These are phyloP conservation scores for Ramularia collo-cygni DNA, from an alignment of 2,329 filamentous ascomycete genomes.

Conservation along the genomic window DNA sequence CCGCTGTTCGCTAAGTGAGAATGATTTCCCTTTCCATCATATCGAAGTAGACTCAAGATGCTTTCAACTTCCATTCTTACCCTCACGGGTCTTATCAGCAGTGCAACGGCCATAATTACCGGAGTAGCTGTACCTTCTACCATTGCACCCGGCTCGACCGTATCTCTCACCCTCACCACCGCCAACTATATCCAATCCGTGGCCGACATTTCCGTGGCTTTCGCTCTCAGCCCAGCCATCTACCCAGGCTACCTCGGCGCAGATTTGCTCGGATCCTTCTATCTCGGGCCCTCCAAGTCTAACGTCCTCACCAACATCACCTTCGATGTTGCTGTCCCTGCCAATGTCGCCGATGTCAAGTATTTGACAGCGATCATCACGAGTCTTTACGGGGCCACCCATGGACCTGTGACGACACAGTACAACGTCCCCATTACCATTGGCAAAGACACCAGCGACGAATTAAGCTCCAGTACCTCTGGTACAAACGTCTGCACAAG, in stretches of 20 bases:
- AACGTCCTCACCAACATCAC: constrained; percentile 13
- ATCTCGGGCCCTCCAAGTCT: constrained; percentile 12
- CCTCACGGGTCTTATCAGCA: constrained; percentile 2
- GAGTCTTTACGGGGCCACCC: constrained; percentile 12
- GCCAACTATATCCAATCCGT: constrained; percentile 16
- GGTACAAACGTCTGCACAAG: constrained; percentile 8
- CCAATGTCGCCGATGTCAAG: constrained; percentile 3
- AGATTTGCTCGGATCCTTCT: constrained; percentile 13
- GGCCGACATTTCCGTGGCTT: constrained; percentile 12
- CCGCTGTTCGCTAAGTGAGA: no score
- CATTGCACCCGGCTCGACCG: constrained; percentile 9
- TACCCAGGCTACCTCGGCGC: constrained; percentile 6
- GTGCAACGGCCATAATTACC: constrained; percentile 11
- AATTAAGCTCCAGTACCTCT: constrained; percentile 2
- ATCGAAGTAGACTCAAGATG: no score
- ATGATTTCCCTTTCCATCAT: no score
- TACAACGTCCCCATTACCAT: constrained; percentile 8
- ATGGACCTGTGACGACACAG: constrained; percentile 9
- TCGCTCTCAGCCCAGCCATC: constrained; percentile 7
- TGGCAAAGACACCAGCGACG: constrained; percentile 7
- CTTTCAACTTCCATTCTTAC: neutral
- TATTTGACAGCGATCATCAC: constrained; percentile 11
- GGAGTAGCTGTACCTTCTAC: constrained; percentile 9
- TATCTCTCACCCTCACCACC: constrained; percentile 12
- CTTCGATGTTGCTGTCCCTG: constrained; percentile 11